Evolutionary conservation across 176 grass and related monocot species (phyloP), one percentile per base, ranked within the genome.

Genomic region (Bromus sterilis): DNA sequence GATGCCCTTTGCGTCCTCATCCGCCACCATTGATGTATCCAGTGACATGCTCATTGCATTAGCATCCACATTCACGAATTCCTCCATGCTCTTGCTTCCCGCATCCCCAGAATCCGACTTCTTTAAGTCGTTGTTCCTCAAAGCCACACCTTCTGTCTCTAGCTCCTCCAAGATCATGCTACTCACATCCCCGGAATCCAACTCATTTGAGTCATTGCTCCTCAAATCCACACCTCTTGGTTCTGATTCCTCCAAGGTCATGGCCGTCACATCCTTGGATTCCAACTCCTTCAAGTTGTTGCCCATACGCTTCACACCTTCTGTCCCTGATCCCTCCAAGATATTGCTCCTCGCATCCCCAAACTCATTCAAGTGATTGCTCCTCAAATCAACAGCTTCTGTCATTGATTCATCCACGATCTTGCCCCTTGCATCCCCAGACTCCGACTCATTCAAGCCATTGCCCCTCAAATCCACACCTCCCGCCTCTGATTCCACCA

Each of bases 81-180:
- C 79, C 23, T 73, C 78, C 35, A 53, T 7, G 18, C 11, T 55
- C 53, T 59, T 77, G 21, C 80, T 86, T 76, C 86, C 46, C 1
- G 6, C 48, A 85, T 71, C 66, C 14, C 51, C 78, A 5, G 31
- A 85, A 39, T 44, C 73, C 4, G 69, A 43, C 49, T 83, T 84
- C 46, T 91, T 84, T 64, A 83, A 71, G 43, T 43, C 71, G 42
- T 39, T 87, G 57, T 62, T 64, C 41, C 33, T 84, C 26, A 60
- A 6, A 71, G 24, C 34, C 1, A 25, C 41, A 84, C 39, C 66
- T 23, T 82, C 75, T n/a, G 18, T 7, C 30, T 84, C 77, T 23
- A 49, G 61, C 9, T 86, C 83, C 18, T 89, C 82, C 77, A 83
- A 66, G 86, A 21, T 78, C 13, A 42, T 42, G 80, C 64, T 64